Evolutionary conservation across 2,329 filamentous ascomycete species (phyloP), one percentile per base, ranked within the genome.

Genomic region (Cladosporium oxysporum): DNA sequence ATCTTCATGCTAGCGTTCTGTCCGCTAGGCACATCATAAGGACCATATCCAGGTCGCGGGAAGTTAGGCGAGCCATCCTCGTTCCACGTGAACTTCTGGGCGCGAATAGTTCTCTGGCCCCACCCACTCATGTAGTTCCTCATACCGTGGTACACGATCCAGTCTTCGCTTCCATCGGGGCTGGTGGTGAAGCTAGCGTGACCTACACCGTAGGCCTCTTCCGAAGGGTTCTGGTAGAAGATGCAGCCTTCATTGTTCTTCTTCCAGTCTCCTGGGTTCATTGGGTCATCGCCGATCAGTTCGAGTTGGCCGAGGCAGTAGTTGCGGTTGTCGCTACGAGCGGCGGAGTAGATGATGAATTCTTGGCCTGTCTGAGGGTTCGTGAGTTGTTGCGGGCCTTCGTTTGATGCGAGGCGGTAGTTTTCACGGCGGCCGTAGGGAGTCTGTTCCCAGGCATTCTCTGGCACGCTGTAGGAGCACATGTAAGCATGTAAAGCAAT

Each of bases 121-220:
- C 81, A 83, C 0, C 82, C 80, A 58, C 78, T 79, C 29, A 75
- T 76, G n/a, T 81, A 80, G 69, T 83, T 78, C 37, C 71, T 67
- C 81, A 84, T 84, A 11, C 82, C 83, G 71, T 84, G 83, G 71
- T 84, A 85, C n/a, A 84, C 79, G 59, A 85, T 81, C 81, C 81
- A 85, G 64, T 82, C 75, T 72, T 84, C 80, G 1, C 58, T 78
- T 0, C 78, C 80, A 70, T 84, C 82, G 0, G 81, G 81, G 65
- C 79, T 81, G 64, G 78, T 83, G 6, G 78, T 80, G 66, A 83
- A 85, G 67, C 81, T 83, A 21, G 82, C 83, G 68, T 84, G 83
- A 0, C 83, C 83, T 5, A 84, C 82, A 0, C 82, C 82, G 68
- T 82, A 84, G 0, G 80, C 80, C 33, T 77, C 66, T 53, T 79